Percentiles rank a stretch among this genome's conserved stretches.
Evolutionary conservation across 2,329 filamentous ascomycete species (phyloP).

Genomic region (Claviceps sp.): DNA sequence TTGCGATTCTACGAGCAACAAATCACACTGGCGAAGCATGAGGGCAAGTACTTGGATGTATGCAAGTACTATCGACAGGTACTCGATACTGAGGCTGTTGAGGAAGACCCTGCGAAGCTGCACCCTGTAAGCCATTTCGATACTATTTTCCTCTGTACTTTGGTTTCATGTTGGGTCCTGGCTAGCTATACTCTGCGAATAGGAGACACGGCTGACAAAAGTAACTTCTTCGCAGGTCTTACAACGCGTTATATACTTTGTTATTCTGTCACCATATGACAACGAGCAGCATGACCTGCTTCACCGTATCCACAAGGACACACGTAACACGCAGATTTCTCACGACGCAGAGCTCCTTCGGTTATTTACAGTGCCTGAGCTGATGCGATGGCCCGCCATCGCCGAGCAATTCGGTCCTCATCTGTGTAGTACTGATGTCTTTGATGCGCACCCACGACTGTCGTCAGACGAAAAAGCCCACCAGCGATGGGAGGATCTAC

Average conservation of each 20-base stretch:
- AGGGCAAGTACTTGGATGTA: conserved; percentile 90
- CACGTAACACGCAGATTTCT: conserved; percentile 64
- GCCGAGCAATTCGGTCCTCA: conserved; percentile 79
- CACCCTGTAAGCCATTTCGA: conserved; percentile 49
- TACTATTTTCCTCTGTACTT: background rate
- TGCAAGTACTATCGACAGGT: conserved; percentile 99
- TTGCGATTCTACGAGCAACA: conserved; percentile 95
- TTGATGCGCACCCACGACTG: conserved; percentile 51
- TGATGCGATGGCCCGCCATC: conserved; percentile 97
- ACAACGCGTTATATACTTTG: conserved; percentile 93
- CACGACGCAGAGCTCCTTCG: conserved; percentile 78
- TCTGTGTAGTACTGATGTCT: conserved; percentile 80
- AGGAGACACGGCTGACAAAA: background rate
- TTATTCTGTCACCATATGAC: conserved; percentile 91
- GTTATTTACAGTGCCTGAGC: conserved; percentile 85
- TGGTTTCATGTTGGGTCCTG: background rate
- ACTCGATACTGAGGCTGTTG: conserved; percentile 86
- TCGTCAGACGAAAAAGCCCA: conserved; percentile 67
- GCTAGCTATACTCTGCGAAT: too few relatives aligned
- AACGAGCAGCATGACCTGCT: conserved; percentile 97
- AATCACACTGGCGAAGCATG: conserved; percentile 88
- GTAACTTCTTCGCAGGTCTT: conserved; percentile 48
- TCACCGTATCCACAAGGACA: conserved; percentile 79
- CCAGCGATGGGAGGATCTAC: conserved; percentile 82
- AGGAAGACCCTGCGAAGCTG: conserved; percentile 76